Percentiles rank a stretch among this genome's conserved stretches.
Conservation (phyloP, 129 eudicot species). For the Erigeron canadensis region DNA sequence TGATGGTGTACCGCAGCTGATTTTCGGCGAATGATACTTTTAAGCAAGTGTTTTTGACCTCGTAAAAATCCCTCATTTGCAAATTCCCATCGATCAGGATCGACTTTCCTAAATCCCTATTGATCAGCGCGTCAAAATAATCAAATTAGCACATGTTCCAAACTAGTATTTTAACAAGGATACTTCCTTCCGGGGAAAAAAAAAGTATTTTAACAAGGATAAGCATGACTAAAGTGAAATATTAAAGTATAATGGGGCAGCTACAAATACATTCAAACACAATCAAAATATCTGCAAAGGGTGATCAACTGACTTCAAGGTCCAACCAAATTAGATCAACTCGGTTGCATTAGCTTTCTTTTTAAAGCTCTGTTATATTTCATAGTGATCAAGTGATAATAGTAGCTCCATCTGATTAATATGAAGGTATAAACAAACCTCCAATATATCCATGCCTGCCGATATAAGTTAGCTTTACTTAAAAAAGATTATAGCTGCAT, state of each 20-base stretch:
- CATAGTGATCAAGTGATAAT: neutral
- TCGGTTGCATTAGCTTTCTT: neutral
- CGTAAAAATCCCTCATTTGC: conserved; percentile 87
- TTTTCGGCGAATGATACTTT: conserved; percentile 58
- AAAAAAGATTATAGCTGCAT: no score
- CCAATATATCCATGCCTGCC: no score
- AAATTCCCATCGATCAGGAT: conserved; percentile 94
- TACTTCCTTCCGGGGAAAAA: no score
- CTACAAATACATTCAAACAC: no score
- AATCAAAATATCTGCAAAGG: no score
- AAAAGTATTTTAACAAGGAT: neutral
- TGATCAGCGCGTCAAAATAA: conserved; percentile 11
- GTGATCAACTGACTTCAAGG: neutral
- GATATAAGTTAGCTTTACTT: no score
- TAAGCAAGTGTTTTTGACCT: conserved; percentile 80
- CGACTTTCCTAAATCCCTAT: conserved; percentile 87
- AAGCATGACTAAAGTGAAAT: neutral
- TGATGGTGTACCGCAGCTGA: conserved; percentile 60
- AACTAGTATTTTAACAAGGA: conserved; percentile 6
- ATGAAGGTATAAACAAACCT: no score
- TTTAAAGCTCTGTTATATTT: neutral
- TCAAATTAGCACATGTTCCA: conserved; percentile 15
- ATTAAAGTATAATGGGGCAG: no score
- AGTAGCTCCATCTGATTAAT: neutral
- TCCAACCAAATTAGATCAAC: neutral